phyloP scores from a whole-genome alignment of 495 filamentous ascomycete species.

The Aspergillus leporis region DNA sequence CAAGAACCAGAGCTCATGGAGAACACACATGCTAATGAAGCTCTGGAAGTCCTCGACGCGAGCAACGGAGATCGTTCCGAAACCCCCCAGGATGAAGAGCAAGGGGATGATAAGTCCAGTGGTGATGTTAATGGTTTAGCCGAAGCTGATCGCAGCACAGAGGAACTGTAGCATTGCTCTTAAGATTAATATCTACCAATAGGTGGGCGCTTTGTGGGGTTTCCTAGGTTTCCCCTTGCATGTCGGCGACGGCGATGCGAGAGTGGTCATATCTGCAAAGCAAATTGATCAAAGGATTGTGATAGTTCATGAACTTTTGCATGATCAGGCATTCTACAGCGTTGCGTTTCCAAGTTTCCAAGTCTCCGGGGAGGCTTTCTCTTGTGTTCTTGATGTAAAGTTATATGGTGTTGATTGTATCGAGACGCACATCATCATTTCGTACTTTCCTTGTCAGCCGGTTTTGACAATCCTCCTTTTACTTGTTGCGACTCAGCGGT shows the following conservation, averaged over 20 bases:
- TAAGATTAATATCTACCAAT: not conserved
- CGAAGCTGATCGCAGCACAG: conserved; percentile 14
- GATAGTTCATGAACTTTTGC: not conserved
- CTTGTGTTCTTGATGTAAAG: conserved; percentile 19
- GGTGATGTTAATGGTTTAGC: conserved; percentile 17
- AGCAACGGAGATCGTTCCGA: conserved; percentile 35
- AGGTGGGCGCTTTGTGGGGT: not conserved
- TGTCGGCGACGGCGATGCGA: not conserved
- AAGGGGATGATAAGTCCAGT: conserved; percentile 13
- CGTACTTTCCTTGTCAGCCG: conserved; percentile 4
- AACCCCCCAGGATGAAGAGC: conserved; percentile 18
- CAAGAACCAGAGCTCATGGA: conserved; percentile 38
- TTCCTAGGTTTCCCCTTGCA: not conserved
- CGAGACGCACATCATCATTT: conserved; percentile 9
- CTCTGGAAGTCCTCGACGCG: conserved; percentile 45
- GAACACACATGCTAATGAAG: conserved; percentile 49
- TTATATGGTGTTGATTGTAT: conserved; percentile 20
- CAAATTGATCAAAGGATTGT: not conserved
- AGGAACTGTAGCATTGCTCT: conserved; percentile 11
- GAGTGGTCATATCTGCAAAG: not conserved
- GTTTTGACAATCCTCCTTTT: conserved; percentile 13
- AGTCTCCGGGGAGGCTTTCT: conserved; percentile 10
- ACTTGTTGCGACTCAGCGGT: conserved; percentile 3
- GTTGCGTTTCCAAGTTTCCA: conserved; percentile 11
- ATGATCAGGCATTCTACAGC: conserved; percentile 15